A percentile compares a stretch with the other conserved stretches of the same genome.
Conservation (phyloP, 129 eudicot genomes). For the Saposhnikovia divaricata region DNA sequence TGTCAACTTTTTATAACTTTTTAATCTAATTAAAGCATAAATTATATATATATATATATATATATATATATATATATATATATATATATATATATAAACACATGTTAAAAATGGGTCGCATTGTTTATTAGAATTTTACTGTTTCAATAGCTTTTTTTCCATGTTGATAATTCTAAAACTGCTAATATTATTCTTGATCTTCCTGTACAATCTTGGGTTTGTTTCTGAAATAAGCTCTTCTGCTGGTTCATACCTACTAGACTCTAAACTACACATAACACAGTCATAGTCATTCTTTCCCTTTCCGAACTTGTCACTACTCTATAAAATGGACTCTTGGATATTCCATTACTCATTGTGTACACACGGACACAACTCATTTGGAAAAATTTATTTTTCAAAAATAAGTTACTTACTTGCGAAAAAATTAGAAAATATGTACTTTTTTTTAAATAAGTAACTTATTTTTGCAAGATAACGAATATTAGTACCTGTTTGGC, state of each 20-base stretch:
- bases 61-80: too few relatives aligned
- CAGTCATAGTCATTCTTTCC: conserved; percentile 33
- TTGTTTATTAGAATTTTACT: conserved; percentile 11
- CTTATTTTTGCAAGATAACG: too few relatives aligned
- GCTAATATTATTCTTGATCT: conserved; percentile 16
- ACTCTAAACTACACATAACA: conserved; percentile 29
- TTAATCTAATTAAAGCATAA: too few relatives aligned
- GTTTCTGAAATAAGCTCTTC: conserved; percentile 26
- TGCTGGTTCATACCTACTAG: conserved; percentile 28
- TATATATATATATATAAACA: too few relatives aligned
- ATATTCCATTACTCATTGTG: conserved; percentile 47
- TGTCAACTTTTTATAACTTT: too few relatives aligned
- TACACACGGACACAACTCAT: too few relatives aligned
- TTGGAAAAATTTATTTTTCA: too few relatives aligned
- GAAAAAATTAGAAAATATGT: too few relatives aligned
- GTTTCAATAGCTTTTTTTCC: conserved; percentile 33
- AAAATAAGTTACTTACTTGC: too few relatives aligned
- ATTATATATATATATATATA: too few relatives aligned
- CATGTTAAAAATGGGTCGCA: background rate
- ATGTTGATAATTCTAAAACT: conserved; percentile 22
- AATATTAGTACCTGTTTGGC: too few relatives aligned
- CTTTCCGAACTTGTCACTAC: conserved; percentile 35
- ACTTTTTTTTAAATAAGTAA: too few relatives aligned
- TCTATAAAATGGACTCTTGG: conserved; percentile 46
- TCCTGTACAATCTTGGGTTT: conserved; percentile 33